phyloP scores from a whole-genome alignment of 176 grass and related monocot genomes.

The Aegilops sharonensis region DNA sequence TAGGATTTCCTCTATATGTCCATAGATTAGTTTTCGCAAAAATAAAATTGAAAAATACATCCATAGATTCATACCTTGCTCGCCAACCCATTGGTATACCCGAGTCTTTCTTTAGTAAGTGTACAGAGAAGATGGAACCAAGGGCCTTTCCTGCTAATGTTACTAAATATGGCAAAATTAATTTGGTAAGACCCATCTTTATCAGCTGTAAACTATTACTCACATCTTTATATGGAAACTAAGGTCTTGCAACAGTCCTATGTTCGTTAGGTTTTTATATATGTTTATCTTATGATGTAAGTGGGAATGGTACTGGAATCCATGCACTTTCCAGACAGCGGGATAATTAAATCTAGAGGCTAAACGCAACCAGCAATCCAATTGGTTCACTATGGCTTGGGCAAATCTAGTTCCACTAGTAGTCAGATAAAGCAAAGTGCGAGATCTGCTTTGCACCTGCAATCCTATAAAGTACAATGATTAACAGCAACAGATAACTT shows the following conservation, averaged over 20 bases:
- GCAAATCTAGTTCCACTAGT: background rate
- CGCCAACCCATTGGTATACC: background rate
- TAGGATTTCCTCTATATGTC: too few species aligned
- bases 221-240: background rate
- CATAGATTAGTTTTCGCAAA: too few species aligned
- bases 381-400: background rate
- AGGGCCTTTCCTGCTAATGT: background rate
- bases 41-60: background rate
- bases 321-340: background rate
- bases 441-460: conserved; percentile 23
- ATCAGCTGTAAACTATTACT: background rate
- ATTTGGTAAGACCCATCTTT: conserved; percentile 14
- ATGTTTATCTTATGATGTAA: conserved; percentile 6
- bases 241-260: background rate
- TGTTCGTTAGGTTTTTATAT: background rate
- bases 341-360: background rate
- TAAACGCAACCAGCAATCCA: background rate
- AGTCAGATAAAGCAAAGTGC: background rate
- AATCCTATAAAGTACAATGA: background rate
- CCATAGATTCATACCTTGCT: background rate
- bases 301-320: background rate
- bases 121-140: background rate
- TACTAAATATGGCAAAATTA: background rate
- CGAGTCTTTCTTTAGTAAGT: background rate
- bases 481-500: conserved; percentile 5